A percentile compares a stretch with the other conserved stretches of the same genome.
phyloP scores from a whole-genome alignment of 805 yeast species.

The Clavispora santaluciae region DNA sequence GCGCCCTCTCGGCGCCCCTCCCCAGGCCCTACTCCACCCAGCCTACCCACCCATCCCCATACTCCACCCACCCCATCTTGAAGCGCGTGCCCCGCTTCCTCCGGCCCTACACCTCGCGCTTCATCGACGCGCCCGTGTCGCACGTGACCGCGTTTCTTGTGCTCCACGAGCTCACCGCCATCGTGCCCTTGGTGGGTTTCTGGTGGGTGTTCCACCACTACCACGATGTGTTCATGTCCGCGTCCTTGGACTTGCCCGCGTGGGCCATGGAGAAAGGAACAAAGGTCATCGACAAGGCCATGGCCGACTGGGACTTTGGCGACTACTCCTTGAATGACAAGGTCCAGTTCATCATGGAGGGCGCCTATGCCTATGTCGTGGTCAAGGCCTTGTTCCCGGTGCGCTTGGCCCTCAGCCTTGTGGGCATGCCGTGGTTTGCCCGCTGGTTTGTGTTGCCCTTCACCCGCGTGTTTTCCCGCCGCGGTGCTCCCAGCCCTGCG shows the following conservation, averaged over 20 bases:
- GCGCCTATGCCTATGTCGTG: constrained; percentile 69
- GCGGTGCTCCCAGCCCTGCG: not conserved
- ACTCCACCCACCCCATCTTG: constrained; percentile 24
- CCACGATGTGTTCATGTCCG: constrained; percentile 39
- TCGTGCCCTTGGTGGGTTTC: constrained; percentile 60
- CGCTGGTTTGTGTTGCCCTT: constrained; percentile 46
- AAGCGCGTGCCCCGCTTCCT: constrained; percentile 47
- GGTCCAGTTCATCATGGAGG: constrained; percentile 56
- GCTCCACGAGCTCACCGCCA: constrained; percentile 72
- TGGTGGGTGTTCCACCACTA: constrained; percentile 63
- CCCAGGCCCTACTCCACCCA: not conserved
- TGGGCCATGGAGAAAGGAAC: constrained; percentile 60
- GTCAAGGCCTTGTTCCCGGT: constrained; percentile 59
- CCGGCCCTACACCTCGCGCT: constrained; percentile 45
- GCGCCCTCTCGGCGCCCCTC: too few species aligned
- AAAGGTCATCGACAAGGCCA: constrained; percentile 49
- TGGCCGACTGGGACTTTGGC: constrained; percentile 32
- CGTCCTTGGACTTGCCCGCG: constrained; percentile 48
- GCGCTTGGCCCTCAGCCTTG: constrained; percentile 46
- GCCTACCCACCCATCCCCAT: too few species aligned
- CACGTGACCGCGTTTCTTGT: constrained; percentile 61
- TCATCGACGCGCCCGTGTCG: constrained; percentile 53
- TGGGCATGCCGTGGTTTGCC: constrained; percentile 57
- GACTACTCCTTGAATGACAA: constrained; percentile 44
- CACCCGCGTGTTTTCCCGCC: constrained; percentile 15